Base-by-base conservation (phyloP, 257 asterid species). In the Euphrasia confusa region DNA sequence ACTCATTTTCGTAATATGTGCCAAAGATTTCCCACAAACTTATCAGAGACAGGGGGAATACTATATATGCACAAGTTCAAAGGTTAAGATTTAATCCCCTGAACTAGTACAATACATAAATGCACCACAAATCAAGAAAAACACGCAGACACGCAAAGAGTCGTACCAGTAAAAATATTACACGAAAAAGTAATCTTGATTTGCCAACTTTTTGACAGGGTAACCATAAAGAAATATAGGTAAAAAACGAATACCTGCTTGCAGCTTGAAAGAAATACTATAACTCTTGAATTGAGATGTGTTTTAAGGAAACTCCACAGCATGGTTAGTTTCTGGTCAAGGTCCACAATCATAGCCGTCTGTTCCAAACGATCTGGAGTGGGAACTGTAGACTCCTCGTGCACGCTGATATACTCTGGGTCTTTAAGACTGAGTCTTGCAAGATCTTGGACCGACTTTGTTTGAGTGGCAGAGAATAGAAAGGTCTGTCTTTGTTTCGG, bases 371-470 rank as follows among this genome's bases (percentile, higher is more conserved):
- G 85, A 59, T 56, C 79, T 15, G 99, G 99, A 60, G 99, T 93
- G 13, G 99, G 97, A 24, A 95, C 83, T 42, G 64, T 59, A 55
- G 96, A 81, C 76, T 93, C 88, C 84, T 87, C 94, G 33, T 89
- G 97, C 79, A 93, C 96, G 39, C 96, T 84, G 58, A 93, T 65
- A 75, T 87, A 93, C 78, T 93, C 99, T 32, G 96, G 96, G 69
- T 93, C 97, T 80, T 93, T 93, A 71, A 93, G 85, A 74, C 97
- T 89, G 63, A 89, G 96, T 64, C 97, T 87, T 33, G 96, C 97
- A 68, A 93, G 96, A 78, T 87, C 92, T 80, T 89, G 89, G 63
- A 89, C 89, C 37, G 95, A 89, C 79, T 93, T 93, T 48, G 95
- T 89, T 64, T 93, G 99, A 13, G 97, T 89, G 65, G 99, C 99